Percentiles rank a stretch among this genome's conserved stretches.
These are phyloP conservation scores for Cucumis cinereus DNA, from an alignment of 306 rosid genomes.

Conservation along the genomic window DNA sequence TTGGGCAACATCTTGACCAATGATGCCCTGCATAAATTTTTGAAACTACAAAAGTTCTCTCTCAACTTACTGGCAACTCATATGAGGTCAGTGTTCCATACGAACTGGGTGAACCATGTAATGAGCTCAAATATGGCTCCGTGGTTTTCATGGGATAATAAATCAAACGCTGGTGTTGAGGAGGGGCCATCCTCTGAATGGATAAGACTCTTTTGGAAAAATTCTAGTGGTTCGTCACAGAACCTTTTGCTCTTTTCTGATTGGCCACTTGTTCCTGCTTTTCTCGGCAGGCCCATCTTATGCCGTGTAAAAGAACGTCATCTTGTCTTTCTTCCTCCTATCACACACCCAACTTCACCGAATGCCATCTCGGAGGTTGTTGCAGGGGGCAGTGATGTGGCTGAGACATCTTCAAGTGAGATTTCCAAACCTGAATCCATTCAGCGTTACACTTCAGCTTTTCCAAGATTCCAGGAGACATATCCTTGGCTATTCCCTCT, in stretches of 20 bases:
- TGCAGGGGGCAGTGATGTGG: conserved; percentile 22
- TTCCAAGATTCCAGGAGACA: conserved; percentile 38
- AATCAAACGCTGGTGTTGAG: conserved; percentile 46
- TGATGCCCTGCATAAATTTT: conserved; percentile 35
- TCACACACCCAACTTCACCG: conserved; percentile 20
- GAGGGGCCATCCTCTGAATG: conserved; percentile 88
- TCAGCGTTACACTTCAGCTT: conserved; percentile 46
- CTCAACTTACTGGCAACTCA: conserved; percentile 58
- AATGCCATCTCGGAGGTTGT: conserved; percentile 30
- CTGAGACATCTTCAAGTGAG: conserved; percentile 16
- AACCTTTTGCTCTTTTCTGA: conserved; percentile 67
- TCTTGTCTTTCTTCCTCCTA: conserved; percentile 67
- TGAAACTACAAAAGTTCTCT: conserved; percentile 62
- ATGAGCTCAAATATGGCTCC: conserved; percentile 73
- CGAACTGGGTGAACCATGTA: conserved; percentile 79
- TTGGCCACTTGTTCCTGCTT: conserved; percentile 95
- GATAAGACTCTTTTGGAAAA: conserved; percentile 84
- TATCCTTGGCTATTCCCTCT: conserved; percentile 77
- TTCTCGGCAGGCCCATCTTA: conserved; percentile 84
- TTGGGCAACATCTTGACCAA: conserved; percentile 46
- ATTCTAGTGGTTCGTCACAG: conserved; percentile 35
- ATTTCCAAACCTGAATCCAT: conserved; percentile 33
- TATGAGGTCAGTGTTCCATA: conserved; percentile 66
- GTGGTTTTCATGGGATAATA: conserved; percentile 94
- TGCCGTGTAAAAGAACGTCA: conserved; percentile 76